Percentiles rank a stretch among this genome's conserved stretches.
phyloP scores from a whole-genome alignment of 2,329 filamentous ascomycete species.

The Aspergillus arachidicola region DNA sequence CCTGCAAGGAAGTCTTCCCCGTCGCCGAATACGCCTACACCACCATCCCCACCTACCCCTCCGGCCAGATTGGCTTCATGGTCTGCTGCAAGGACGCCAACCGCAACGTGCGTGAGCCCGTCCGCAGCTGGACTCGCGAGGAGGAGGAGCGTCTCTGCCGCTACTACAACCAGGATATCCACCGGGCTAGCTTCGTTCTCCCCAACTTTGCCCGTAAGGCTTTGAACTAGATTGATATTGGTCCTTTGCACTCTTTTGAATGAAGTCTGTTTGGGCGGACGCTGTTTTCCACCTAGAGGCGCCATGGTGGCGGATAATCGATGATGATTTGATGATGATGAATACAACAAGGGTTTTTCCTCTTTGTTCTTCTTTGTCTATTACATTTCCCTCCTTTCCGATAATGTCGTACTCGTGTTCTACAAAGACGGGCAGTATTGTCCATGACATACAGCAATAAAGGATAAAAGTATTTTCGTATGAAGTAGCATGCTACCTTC shows the following conservation, averaged over 20 bases:
- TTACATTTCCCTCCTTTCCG: not conserved
- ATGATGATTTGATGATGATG: slow-evolving; percentile 25
- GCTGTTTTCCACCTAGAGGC: slow-evolving; percentile 12
- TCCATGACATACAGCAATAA: not conserved
- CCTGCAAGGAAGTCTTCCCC: slow-evolving; percentile 96
- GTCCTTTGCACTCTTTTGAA: slow-evolving; percentile 6
- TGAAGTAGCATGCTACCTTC: not conserved
- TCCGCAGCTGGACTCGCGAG: slow-evolving; percentile 78
- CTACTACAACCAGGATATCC: slow-evolving; percentile 98
- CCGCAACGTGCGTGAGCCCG: slow-evolving; percentile 80
- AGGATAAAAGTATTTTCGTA: not conserved
- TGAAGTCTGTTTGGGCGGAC: slow-evolving; percentile 10
- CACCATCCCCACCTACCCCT: slow-evolving; percentile 98
- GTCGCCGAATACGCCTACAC: slow-evolving; percentile 97
- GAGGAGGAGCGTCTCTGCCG: slow-evolving; percentile 91
- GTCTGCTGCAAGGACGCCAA: slow-evolving; percentile 94
- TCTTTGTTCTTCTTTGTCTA: not conserved
- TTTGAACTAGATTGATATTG: slow-evolving; percentile 36
- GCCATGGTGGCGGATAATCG: slow-evolving; percentile 14
- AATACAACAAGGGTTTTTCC: slow-evolving; percentile 13
- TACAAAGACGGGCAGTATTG: not conserved
- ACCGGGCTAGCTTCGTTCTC: slow-evolving; percentile 90
- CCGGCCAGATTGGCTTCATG: slow-evolving; percentile 99
- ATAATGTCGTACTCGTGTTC: not conserved
- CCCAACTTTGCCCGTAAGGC: slow-evolving; percentile 89